Percentiles rank a stretch among this genome's conserved stretches.
phyloP scores from a whole-genome alignment of 345 rosid species.

The Eutrema heterophyllum region DNA sequence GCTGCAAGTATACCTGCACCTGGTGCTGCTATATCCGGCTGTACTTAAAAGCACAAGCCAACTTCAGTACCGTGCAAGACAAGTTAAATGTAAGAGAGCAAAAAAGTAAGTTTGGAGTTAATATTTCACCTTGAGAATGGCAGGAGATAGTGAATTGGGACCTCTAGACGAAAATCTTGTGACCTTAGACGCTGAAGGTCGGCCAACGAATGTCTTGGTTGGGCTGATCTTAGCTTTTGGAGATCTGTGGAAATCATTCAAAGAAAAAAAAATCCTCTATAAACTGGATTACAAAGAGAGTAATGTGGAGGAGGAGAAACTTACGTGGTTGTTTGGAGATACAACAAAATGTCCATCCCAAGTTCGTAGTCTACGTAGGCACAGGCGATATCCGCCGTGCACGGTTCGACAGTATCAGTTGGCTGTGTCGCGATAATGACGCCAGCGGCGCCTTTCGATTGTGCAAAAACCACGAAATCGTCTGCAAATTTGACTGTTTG shows the following conservation, averaged over 20 bases:
- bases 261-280: neutral
- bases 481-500: conserved; percentile 7
- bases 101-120: neutral
- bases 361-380: conserved; percentile 55
- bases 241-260: conserved; percentile 26
- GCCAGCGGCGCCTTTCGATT: conserved; percentile 43
- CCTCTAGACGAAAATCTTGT: conserved; percentile 79
- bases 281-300: neutral
- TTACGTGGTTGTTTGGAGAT: conserved; percentile 43
- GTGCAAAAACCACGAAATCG: conserved; percentile 11
- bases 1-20: conserved; percentile 69
- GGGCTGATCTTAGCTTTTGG: conserved; percentile 62
- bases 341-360: conserved; percentile 56
- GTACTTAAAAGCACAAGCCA: conserved; percentile 3
- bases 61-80: neutral
- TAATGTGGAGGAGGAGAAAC: neutral
- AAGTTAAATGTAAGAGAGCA: neutral
- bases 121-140: conserved; percentile 57
- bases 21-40: conserved; percentile 91
- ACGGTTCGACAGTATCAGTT: conserved; percentile 27
- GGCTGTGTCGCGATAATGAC: conserved; percentile 49
- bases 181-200: conserved; percentile 49
- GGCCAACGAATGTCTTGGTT: conserved; percentile 38
- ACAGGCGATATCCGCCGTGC: conserved; percentile 35
- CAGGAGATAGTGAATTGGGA: conserved; percentile 51